These are phyloP conservation scores for Yamadazyma jaroonii DNA, from an alignment of 1,139 yeast genomes.

Conservation along the genomic window DNA sequence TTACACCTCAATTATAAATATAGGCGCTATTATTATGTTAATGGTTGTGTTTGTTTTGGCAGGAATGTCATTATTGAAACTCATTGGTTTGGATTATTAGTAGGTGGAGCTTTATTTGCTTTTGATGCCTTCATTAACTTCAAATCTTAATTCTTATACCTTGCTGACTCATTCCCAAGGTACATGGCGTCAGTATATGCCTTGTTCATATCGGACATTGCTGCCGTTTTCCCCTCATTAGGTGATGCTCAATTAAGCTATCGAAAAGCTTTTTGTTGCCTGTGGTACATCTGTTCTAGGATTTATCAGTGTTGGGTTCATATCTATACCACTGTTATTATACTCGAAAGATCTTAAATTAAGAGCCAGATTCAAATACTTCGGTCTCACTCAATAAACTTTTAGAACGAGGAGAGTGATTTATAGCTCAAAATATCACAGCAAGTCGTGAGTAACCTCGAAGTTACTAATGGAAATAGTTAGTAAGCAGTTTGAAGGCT, in stretches of 20 bases:
- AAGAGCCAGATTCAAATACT: no score
- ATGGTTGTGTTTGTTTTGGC: constrained; percentile 47
- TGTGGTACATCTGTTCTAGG: constrained; percentile 55
- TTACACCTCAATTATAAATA: constrained; percentile 19
- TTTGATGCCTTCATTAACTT: constrained; percentile 38
- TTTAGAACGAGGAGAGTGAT: no score
- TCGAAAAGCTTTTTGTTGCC: constrained; percentile 49
- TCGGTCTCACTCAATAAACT: no score
- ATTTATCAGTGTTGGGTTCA: constrained; percentile 27
- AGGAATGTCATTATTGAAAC: constrained; percentile 44
- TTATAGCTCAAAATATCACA: no score
- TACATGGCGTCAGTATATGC: constrained; percentile 59
- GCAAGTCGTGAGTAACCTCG: no score
- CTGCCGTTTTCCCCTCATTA: constrained; percentile 63
- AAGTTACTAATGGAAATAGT: no score
- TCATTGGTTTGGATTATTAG: constrained; percentile 42
- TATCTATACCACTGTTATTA: no score
- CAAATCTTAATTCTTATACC: constrained; percentile 37
- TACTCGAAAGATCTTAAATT: no score
- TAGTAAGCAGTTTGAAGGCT: no score
- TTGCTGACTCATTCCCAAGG: constrained; percentile 31
- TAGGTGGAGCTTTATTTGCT: constrained; percentile 41
- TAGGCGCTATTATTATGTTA: constrained; percentile 41
- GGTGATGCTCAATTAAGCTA: constrained; percentile 47
- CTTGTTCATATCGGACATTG: constrained; percentile 50